Conservation (phyloP, 768 basidiomycete genomes). For the Rhodosporidiobolus sp. region DNA sequence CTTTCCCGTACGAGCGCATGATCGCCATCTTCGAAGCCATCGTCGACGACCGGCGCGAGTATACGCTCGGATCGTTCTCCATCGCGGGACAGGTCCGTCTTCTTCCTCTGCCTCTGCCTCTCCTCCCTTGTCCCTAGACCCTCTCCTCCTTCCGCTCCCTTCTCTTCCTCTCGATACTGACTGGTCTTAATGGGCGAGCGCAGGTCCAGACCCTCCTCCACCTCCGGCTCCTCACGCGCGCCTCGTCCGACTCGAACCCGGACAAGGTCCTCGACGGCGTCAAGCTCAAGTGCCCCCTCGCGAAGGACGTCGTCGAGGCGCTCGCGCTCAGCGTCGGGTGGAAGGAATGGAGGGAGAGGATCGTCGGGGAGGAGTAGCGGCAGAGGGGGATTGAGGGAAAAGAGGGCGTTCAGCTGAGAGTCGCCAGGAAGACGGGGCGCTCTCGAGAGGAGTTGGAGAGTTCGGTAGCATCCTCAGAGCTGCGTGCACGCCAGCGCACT, state of each 20-base stretch:
- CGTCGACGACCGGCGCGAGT: constrained; percentile 17
- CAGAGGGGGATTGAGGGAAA: no score
- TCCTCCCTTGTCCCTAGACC: not conserved
- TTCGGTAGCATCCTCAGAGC: no score
- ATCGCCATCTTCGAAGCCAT: constrained; percentile 49
- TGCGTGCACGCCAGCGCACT: no score
- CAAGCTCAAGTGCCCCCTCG: constrained; percentile 33
- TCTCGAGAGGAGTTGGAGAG: no score
- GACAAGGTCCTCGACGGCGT: constrained; percentile 37
- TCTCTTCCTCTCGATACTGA: no score
- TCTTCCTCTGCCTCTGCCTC: no score
- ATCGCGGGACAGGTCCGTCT: constrained; percentile 10
- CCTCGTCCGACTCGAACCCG: constrained; percentile 3
- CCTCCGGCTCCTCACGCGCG: constrained; percentile 26
- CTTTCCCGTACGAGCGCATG: constrained; percentile 49
- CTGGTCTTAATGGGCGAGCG: no score
- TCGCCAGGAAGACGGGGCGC: no score
- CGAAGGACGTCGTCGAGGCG: constrained; percentile 22
- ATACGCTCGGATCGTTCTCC: constrained; percentile 4
- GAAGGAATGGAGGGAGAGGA: constrained; percentile 29
- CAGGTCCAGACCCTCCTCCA: constrained; percentile 34
- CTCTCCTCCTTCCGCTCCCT: not conserved
- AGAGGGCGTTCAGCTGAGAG: no score
- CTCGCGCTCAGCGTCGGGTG: constrained; percentile 31
- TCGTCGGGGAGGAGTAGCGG: constrained; percentile 17